phyloP scores from a whole-genome alignment of 192 early-diverging fungal genomes.

The Glomus cerebriforme region DNA sequence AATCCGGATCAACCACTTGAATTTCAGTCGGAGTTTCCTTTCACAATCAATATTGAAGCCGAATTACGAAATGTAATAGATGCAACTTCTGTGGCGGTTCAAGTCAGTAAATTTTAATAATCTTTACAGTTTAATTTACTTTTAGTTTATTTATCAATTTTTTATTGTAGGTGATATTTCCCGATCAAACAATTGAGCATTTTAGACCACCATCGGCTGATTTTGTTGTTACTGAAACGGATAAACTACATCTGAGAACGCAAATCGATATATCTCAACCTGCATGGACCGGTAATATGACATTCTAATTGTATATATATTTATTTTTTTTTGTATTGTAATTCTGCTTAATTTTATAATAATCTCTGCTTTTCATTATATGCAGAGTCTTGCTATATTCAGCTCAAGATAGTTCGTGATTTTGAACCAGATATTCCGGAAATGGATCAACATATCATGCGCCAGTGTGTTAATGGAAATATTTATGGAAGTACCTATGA shows the following conservation, averaged over 20 bases:
- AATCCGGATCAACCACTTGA: not conserved
- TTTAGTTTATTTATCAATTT: not conserved
- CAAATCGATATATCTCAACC: slow-evolving; percentile 29
- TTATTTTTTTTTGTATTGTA: not conserved
- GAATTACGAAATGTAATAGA: slow-evolving; percentile 3
- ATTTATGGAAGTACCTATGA: not conserved
- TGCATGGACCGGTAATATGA: slow-evolving; percentile 26
- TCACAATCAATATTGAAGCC: slow-evolving; percentile 8
- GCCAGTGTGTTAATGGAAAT: not conserved
- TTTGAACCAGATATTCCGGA: slow-evolving; percentile 19
- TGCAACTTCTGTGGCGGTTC: not conserved
- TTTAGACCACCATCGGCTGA: slow-evolving; percentile 21
- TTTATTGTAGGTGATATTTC: not conserved
- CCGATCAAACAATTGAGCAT: slow-evolving; percentile 15
- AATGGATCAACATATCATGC: slow-evolving; percentile 10
- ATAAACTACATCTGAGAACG: slow-evolving; percentile 24
- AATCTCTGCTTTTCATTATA: not conserved
- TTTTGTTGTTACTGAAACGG: not conserved
- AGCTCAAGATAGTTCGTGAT: slow-evolving; percentile 9
- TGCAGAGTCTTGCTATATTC: not conserved
- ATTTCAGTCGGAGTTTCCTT: slow-evolving; percentile 12
- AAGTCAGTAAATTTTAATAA: not conserved
- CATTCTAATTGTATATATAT: not conserved
- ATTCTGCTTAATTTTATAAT: not conserved
- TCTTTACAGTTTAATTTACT: not conserved